Evolutionary conservation across 1,284 basidiomycete species (phyloP), one percentile per base, ranked within the genome.

Genomic region (Ceratobasidium sp.): DNA sequence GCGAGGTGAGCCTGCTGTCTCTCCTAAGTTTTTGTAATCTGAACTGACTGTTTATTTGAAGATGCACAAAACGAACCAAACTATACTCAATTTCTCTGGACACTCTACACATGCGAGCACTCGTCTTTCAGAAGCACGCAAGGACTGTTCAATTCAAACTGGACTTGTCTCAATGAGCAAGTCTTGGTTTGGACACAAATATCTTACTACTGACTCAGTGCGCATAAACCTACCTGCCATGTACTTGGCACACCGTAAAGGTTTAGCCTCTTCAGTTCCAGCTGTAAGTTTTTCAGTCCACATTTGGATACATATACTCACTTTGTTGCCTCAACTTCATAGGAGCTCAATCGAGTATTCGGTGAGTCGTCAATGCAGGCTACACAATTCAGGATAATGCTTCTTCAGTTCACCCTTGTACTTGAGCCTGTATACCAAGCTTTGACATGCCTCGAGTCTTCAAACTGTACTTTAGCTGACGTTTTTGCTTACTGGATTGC

Each of bases 401-500:
- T 66, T 10, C 48, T 48, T 23, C 42, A 48, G 46, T 50, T 66
- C 46, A 50, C 23, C 5, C 17, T 3, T 7, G 65, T 66, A 12
- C 44, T 66, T 3, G 65, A 66, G 44, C 65, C 65, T 13, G 23
- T 50, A n/a, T 23, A 23, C 48, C 46, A n/a, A 46, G 44, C 46
- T 6, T 26, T 66, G 6, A 50, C 20, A n/a, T 66, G 65, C 42
- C 44, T 66, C 23, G 65, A 66, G 26, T 66, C 46, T 13, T 48
- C 44, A 4, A 46, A 50, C 44, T 44, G 65, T 28, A 66, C 65
- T 4, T 50, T 66, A 2, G 65, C 17, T 50, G 65, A 66, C 26
- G 65, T 66, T 28, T 50, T 66, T 23, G 44, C 44, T 12, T 66
- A 48, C 28, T 66, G 65, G 65, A 20, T 57, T 1, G 28, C 62